Evolutionary conservation across 345 rosid genomes (phyloP), one percentile per base, ranked within the genome.

Genomic region (Reutealis trisperma): DNA sequence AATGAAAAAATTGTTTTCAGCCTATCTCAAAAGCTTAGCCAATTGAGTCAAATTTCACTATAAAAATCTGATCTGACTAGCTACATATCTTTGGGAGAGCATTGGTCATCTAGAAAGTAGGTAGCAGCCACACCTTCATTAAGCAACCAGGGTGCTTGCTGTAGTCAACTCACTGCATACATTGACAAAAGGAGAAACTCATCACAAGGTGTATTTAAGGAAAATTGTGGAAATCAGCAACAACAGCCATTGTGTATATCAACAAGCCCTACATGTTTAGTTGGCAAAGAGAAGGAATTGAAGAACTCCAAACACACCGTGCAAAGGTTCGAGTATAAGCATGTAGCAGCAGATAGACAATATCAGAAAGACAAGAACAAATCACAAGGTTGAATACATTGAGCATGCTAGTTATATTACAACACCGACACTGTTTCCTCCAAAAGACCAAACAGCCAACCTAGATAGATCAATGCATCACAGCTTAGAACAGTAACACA

Each of bases 71-170:
- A 69, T 25, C n/a, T 27, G 72, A 49, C 37, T 4, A 69, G 42
- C 55, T 24, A 5, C 57, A 67, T 10, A n/a, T 27, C 52, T 8
- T 27, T 24, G 16, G 58, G 44, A 10, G 30, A 41, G 11, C 24
- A 45, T 34, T 65, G 55, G 1, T 41, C 42, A 45, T 65, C 69
- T 11, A 42, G 30, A 54, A 42, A 42, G 70, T 9, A 42, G 32
- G 30, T 67, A 42, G 11, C 37, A 7, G 51, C 51, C 55, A 25
- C 41, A 2, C 59, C 16, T 19, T 25, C 72, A 57, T 24, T 69
- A 69, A 49, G 72, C 72, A 49, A 69, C 72, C 22, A 69, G 60
- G 13, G 72, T 69, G 59, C 72, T 69, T 49, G 72, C 72, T 49
- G 59, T 69, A 13, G 59, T 69, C 15, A 60, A 69, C 58, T 69